phyloP scores from a whole-genome alignment of 2,329 filamentous ascomycete genomes.

The Cladobotryum protrusum region DNA sequence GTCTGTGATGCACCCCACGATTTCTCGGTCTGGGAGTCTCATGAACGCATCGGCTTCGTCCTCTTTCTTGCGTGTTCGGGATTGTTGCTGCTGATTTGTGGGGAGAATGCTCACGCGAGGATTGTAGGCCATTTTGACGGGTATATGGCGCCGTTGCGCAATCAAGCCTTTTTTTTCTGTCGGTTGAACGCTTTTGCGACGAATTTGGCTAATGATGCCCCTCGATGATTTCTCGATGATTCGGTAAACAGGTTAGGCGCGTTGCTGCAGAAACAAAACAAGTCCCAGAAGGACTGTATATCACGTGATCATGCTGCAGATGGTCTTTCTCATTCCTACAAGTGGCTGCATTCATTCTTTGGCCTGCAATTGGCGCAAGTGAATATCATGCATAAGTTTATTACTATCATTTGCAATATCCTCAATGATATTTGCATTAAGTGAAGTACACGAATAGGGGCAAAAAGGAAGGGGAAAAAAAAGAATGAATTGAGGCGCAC shows the following conservation, averaged over 20 bases:
- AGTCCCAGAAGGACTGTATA: no score
- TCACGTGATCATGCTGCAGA: no score
- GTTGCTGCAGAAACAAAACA: slow-evolving; percentile 13
- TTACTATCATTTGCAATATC: no score
- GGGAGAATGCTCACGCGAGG: slow-evolving; percentile 56
- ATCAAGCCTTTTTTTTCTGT: neutral
- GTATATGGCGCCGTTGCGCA: neutral
- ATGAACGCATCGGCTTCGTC: slow-evolving; percentile 55
- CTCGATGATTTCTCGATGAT: neutral
- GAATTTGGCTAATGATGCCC: neutral
- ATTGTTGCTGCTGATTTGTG: slow-evolving; percentile 42
- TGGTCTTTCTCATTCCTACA: no score
- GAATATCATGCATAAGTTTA: no score
- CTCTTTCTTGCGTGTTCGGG: slow-evolving; percentile 52
- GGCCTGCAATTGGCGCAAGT: no score
- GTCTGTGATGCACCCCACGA: slow-evolving; percentile 94
- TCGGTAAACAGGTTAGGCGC: slow-evolving; percentile 2
- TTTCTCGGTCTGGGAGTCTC: slow-evolving; percentile 64
- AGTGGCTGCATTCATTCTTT: no score
- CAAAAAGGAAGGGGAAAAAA: neutral
- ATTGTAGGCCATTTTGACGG: slow-evolving; percentile 49
- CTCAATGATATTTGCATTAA: no score
- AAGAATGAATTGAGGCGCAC: neutral
- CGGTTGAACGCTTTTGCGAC: neutral
- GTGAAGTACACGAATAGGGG: no score